These are phyloP conservation scores for Sanghuangporus baumii DNA, from an alignment of 1,284 basidiomycete genomes.

Conservation along the genomic window DNA sequence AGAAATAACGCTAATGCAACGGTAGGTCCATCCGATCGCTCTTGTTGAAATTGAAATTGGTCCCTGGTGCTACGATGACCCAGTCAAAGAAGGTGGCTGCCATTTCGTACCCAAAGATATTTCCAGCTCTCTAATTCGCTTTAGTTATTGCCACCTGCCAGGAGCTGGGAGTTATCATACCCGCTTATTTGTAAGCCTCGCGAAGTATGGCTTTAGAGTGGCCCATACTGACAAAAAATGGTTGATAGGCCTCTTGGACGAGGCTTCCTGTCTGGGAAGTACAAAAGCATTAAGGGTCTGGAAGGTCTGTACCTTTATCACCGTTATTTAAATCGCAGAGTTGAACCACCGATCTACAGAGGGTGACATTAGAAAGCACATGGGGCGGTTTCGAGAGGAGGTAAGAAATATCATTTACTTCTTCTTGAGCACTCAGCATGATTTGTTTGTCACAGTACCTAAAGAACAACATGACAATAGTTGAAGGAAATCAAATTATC, in stretches of 20 bases:
- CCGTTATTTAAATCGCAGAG: neutral
- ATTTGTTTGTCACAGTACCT: slow-evolving; percentile 31
- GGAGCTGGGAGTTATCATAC: slow-evolving; percentile 44
- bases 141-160: slow-evolving; percentile 34
- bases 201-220: neutral
- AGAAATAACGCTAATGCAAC: neutral
- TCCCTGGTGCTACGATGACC: slow-evolving; percentile 42
- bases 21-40: slow-evolving; percentile 25
- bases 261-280: slow-evolving; percentile 51
- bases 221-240: neutral
- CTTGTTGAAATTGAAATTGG: slow-evolving; percentile 50
- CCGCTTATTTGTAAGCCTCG: slow-evolving; percentile 44
- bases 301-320: slow-evolving; percentile 25
- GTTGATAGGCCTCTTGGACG: slow-evolving; percentile 44
- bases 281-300: slow-evolving; percentile 44
- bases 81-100: slow-evolving; percentile 31
- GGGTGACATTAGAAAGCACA: slow-evolving; percentile 22
- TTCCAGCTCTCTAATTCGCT: slow-evolving; percentile 19
- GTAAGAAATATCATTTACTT: slow-evolving; percentile 21
- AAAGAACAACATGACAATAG: slow-evolving; percentile 47
- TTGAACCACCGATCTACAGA: slow-evolving; percentile 25
- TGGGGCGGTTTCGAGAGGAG: slow-evolving; percentile 21
- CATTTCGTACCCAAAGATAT: neutral
- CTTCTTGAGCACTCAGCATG: neutral
- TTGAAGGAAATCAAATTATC: slow-evolving; percentile 39